Conservation (phyloP, 768 basidiomycete genomes). For the Leccinum barrowsii region DNA sequence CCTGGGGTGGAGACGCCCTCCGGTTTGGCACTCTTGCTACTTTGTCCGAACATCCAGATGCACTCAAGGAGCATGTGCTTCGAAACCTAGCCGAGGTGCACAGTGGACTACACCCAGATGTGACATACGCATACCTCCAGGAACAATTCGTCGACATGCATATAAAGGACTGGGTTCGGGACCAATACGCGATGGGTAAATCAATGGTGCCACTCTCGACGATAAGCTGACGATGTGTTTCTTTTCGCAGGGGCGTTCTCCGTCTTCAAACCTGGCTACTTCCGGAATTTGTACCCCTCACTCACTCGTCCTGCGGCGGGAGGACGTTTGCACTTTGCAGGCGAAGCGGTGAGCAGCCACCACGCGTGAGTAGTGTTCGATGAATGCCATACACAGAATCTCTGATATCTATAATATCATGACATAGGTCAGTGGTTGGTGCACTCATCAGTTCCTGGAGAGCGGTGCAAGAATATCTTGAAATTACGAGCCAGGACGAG, state of each 20-base stretch:
- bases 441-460: constrained; percentile 37
- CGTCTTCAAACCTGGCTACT: constrained; percentile 38
- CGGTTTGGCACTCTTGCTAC: background rate
- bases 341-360: constrained; percentile 28
- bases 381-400: too few relatives aligned
- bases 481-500: constrained; percentile 6
- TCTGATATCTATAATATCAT: background rate
- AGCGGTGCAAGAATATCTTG: constrained; percentile 28
- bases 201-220: background rate
- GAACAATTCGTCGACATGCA: constrained; percentile 13
- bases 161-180: constrained; percentile 33
- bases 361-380: constrained; percentile 30
- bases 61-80: constrained; percentile 4
- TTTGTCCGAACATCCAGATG: background rate
- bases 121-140: constrained; percentile 4
- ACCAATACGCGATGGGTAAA: constrained; percentile 35
- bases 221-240: background rate
- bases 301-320: constrained; percentile 29
- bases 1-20: background rate
- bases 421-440: constrained; percentile 35
- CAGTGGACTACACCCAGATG: background rate
- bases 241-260: constrained; percentile 34
- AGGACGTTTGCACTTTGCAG: constrained; percentile 9
- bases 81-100: background rate
- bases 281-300: constrained; percentile 28